Conservation (phyloP, 768 basidiomycete species). For the Tulasnella sp. region DNA sequence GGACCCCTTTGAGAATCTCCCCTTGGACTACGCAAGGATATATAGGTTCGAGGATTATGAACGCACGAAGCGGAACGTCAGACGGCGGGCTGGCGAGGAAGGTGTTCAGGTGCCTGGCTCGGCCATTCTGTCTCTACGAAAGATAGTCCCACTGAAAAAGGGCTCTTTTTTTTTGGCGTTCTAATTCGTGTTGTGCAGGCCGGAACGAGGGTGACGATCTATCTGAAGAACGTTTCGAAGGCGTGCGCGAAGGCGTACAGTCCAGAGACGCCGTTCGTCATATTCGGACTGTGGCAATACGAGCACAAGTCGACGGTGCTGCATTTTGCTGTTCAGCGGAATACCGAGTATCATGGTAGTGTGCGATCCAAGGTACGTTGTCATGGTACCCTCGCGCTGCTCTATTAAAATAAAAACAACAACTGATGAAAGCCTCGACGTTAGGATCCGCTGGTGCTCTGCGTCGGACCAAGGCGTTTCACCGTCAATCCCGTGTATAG, state of each 20-base stretch:
- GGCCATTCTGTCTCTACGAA: background rate
- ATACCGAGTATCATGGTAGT: slow-evolving; percentile 83
- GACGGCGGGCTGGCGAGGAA: slow-evolving; percentile 55
- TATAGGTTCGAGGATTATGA: slow-evolving; percentile 96
- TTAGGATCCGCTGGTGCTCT: slow-evolving; percentile 79
- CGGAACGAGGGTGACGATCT: slow-evolving; percentile 68
- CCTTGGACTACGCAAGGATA: slow-evolving; percentile 84
- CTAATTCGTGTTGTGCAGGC: slow-evolving; percentile 53
- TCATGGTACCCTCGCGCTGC: background rate
- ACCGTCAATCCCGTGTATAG: slow-evolving; percentile 82
- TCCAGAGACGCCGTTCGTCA: slow-evolving; percentile 39
- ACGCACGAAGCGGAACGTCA: slow-evolving; percentile 64
- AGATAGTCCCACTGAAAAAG: background rate
- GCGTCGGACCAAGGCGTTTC: slow-evolving; percentile 79
- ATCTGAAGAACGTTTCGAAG: slow-evolving; percentile 63
- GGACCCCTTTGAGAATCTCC: slow-evolving; percentile 95
- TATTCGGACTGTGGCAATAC: slow-evolving; percentile 82
- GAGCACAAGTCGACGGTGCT: slow-evolving; percentile 92
- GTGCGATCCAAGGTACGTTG: slow-evolving; percentile 75
- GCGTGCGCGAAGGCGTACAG: slow-evolving; percentile 33
- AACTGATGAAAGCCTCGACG: no score
- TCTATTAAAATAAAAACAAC: no score
- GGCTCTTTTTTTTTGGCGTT: background rate
- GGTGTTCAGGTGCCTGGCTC: slow-evolving; percentile 57
- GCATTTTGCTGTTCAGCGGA: slow-evolving; percentile 86